A percentile compares a stretch with the other conserved stretches of the same genome.
Evolutionary conservation across 2,329 filamentous ascomycete species (phyloP).

Genomic region (Neofusicoccum parvum): DNA sequence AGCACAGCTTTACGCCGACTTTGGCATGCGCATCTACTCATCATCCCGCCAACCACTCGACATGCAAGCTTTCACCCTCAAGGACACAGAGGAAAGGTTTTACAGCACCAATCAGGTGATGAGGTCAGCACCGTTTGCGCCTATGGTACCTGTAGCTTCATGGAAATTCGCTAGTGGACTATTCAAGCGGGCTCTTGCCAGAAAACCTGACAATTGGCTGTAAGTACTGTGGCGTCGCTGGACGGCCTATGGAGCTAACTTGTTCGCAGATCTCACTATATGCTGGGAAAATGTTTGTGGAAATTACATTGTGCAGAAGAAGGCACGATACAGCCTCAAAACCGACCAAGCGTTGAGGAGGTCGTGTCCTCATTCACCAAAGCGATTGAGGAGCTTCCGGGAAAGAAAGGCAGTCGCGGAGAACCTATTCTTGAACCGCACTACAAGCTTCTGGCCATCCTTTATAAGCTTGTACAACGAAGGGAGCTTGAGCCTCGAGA

Average conservation of each 20-base stretch:
- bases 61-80: constrained; percentile 66
- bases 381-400: constrained; percentile 63
- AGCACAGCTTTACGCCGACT: constrained; percentile 68
- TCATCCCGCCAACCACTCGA: constrained; percentile 68
- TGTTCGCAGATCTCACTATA: constrained; percentile 60
- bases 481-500: constrained; percentile 48
- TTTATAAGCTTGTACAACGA: constrained; percentile 75
- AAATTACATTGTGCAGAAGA: constrained; percentile 64
- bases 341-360: constrained; percentile 40
- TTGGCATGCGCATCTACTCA: constrained; percentile 68
- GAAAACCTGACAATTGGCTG: constrained; percentile 66
- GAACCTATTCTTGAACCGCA: constrained; percentile 89
- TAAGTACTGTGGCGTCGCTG: constrained; percentile 37
- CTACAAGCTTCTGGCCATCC: constrained; percentile 82
- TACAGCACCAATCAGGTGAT: constrained; percentile 47
- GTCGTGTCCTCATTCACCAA: constrained; percentile 61
- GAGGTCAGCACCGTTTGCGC: constrained; percentile 54
- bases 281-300: constrained; percentile 72
- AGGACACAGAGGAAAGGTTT: constrained; percentile 62
- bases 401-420: constrained; percentile 58
- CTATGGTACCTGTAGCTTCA: constrained; percentile 60
- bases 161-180: constrained; percentile 67
- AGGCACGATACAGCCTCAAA: constrained; percentile 35
- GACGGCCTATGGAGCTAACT: constrained; percentile 27
- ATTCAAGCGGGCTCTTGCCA: constrained; percentile 60